phyloP scores from a whole-genome alignment of 2,329 filamentous ascomycete species.

The Lachnellula occidentalis region DNA sequence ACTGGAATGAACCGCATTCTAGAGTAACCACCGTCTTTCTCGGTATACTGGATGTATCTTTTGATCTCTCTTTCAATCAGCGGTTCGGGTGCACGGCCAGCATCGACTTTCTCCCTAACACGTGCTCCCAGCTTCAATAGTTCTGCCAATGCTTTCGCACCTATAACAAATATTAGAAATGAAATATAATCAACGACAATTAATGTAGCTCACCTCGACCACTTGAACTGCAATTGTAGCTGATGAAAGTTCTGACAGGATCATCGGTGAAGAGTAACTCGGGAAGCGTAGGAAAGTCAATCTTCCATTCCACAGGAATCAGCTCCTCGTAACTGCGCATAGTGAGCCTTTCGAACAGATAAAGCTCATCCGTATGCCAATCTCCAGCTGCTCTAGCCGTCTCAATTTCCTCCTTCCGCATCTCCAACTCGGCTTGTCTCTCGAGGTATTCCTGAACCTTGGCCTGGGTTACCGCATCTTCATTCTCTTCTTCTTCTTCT shows the following conservation, averaged over 20 bases:
- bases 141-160: conserved; percentile 22
- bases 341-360: conserved; percentile 26
- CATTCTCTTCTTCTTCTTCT: conserved; percentile 4
- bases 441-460: conserved; percentile 28
- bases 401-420: conserved; percentile 21
- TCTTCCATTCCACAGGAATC: conserved; percentile 24
- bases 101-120: conserved; percentile 19
- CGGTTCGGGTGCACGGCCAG: conserved; percentile 16
- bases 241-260: conserved; percentile 24
- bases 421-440: conserved; percentile 24
- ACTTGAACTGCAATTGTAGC: conserved; percentile 18
- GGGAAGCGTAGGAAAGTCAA: conserved; percentile 30
- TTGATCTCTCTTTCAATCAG: conserved; percentile 28
- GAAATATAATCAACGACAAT: neutral
- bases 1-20: conserved; percentile 29
- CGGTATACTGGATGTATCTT: conserved; percentile 31
- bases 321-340: conserved; percentile 29
- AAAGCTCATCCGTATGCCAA: conserved; percentile 28
- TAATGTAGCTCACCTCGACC: conserved; percentile 20
- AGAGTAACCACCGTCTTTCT: conserved; percentile 29
- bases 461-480: conserved; percentile 13
- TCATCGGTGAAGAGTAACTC: conserved; percentile 23
- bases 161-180: conserved; percentile 12
- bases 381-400: conserved; percentile 20
- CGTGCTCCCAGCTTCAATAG: conserved; percentile 26